Evolutionary conservation across 2,329 filamentous ascomycete genomes (phyloP), one percentile per base, ranked within the genome.

Genomic region (Emergomyces africanus): DNA sequence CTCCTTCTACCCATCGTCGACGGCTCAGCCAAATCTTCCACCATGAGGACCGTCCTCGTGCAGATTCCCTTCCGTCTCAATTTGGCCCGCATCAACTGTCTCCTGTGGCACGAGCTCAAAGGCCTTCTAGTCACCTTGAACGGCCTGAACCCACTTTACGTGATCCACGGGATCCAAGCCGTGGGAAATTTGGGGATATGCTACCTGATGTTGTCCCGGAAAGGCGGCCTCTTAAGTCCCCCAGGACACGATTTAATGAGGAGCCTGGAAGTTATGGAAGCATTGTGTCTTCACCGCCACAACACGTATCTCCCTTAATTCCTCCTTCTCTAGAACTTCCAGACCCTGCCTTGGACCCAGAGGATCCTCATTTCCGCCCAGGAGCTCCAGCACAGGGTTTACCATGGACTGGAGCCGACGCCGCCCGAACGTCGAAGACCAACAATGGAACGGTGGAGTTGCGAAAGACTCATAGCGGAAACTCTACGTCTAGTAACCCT

Each of bases 231-330:
- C 63, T 73, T 42, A 70, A 66, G 42, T 67, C 66, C 1, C 68
- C 71, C 5, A 65, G 66, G 37, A 70, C 71, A 5, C 69, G 72
- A 8, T 72, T 73, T 53, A 69, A 69, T 8, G 67, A 69, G 25
- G 64, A 64, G 18, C 66, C 79, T 64, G 78, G 75, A 41, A 78
- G 77, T 63, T 87, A 87, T 76, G 84, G 84, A 51, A 86, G 83
- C 67, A 85, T 87, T 64, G 72, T 84, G 10, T 78, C 79, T 8
- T 81, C 80, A 33, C 81, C 81, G 1, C 78, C 78, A 4, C 64
- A 65, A 14, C 64, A 66, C 33, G 60, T 64, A 14, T 66, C 60
- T 3, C 68, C 66, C 35, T 70, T 72, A 55, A 70, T 70, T 25
- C 75, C 79, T 35, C 78, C 79, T 18, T 78, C 77, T 0, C 75